Evolutionary conservation across 2,329 filamentous ascomycete genomes (phyloP), one percentile per base, ranked within the genome.

Genomic region (Capronia americana): DNA sequence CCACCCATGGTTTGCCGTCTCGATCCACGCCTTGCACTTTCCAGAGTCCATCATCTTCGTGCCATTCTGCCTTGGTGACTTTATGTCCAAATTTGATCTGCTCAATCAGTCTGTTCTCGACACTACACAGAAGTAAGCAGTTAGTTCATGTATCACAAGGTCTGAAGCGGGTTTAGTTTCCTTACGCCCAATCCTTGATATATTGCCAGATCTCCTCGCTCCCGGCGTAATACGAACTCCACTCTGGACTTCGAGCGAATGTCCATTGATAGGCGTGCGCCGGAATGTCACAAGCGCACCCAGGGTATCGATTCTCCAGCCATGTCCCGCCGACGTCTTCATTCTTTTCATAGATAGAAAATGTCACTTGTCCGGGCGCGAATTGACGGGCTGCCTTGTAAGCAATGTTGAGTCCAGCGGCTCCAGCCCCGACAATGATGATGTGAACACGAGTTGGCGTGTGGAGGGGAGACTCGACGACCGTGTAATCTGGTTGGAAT

Each of bases 331-430:
- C 74, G 10, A 76, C 50, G 11, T 75, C 73, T 10, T 38, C 46
- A 26, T 75, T 75, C 61, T 70, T 71, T 51, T 74, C 72, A 17
- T 73, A 74, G n/a, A 74, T 69, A 8, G 61, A 57, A 12, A 72
- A 64, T n/a, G 71, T 67, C 17, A 72, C 63, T 54, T 69, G 53
- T 14, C 56, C 30, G 30, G 30, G 30, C 7, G 30, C 38, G 1
- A 69, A 46, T 11, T 61, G 34, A 23, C 48, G 23, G 11, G 54
- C 30, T 3, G 64, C 60, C 20, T 65, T 58, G 32, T 65, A 56
- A 95, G 92, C 92, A 84, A 92, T 69, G 88, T 90, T 58, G 89
- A 90, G 4, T 82, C 89, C 58, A 8, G 78, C 79, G 1, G 83
- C 74, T 4, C 82, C 82, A 4, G 78, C 82, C 30, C 82, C 82